Evolutionary conservation across 2,329 filamentous ascomycete genomes (phyloP), one percentile per base, ranked within the genome.

Genomic region (Sporothrix brasiliensis): DNA sequence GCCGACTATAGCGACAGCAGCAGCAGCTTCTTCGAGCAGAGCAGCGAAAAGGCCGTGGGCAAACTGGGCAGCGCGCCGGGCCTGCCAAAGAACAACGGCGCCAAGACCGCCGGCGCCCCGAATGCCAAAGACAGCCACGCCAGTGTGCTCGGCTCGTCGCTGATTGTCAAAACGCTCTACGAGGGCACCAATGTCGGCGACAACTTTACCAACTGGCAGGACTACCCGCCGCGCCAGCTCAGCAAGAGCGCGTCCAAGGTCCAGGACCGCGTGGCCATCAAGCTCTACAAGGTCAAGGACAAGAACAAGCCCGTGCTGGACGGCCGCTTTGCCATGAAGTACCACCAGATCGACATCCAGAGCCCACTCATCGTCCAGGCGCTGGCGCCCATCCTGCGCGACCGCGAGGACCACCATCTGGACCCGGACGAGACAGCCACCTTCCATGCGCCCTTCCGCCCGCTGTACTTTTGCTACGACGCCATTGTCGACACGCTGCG

Each of bases 201-300:
- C 0, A 67, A 66, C 66, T 44, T 72, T 53, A 80, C 75, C 69
- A 76, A 80, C 67, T 83, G 81, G 81, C 78, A 80, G 44, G 78
- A 80, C 70, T 80, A 79, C 67, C 81, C 82, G 3, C 82, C 81
- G 49, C 79, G 78, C 71, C 79, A 82, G 75, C 75, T 81, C 69
- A 81, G 79, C 75, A 82, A 81, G 70, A 76, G 77, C 30, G 77
- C 75, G 3, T 75, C 77, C 61, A 77, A 77, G 53, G 78, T 75
- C 7, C 77, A 83, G 56, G 79, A 81, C 63, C 77, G 79, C 3
- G 78, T 80, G 16, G 81, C 83, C 70, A 81, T 85, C 77, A 81
- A 79, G 72, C 76, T 83, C 24, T 84, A 78, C 80, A 84, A 83
- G 77, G 74, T 81, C 77, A 83, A 82, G 73, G 81, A 84, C 73